Evolutionary conservation across 2,329 filamentous ascomycete species (phyloP).

Genomic region (Madurella mycetomatis): DNA sequence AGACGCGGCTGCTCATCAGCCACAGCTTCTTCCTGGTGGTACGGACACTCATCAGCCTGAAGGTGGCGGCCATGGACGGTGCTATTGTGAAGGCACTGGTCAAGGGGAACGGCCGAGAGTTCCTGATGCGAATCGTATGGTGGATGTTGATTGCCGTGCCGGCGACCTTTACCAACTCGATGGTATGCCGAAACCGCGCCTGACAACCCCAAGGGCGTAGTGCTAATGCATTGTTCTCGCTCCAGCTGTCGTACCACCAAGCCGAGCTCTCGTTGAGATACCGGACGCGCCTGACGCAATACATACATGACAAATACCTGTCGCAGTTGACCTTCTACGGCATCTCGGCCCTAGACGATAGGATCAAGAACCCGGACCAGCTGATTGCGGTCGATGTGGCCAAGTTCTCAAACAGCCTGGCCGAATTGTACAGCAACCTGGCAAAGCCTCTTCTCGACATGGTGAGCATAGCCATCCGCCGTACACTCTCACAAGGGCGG

Average conservation of each 20-base stretch:
- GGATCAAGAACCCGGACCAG: conserved; percentile 98
- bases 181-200: conserved; percentile 56
- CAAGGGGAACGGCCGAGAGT: conserved; percentile 84
- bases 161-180: conserved; percentile 97
- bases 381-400: conserved; percentile 95
- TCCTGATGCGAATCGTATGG: conserved; percentile 83
- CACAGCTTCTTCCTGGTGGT: conserved; percentile 92
- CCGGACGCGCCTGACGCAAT: conserved; percentile 84
- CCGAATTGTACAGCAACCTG: conserved; percentile 92
- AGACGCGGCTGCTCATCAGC: conserved; percentile 78
- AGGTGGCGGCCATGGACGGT: conserved; percentile 94
- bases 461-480: conserved; percentile 41
- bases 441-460: conserved; percentile 94
- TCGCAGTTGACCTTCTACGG: conserved; percentile 98
- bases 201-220: neutral
- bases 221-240: conserved; percentile 7
- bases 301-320: conserved; percentile 93
- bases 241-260: conserved; percentile 88
- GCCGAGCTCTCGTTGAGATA: conserved; percentile 91
- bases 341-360: conserved; percentile 88
- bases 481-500: neutral
- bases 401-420: conserved; percentile 91
- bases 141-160: conserved; percentile 98
- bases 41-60: conserved; percentile 86
- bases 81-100: conserved; percentile 88